These are phyloP conservation scores for Pelargonium fulgidum DNA, from an alignment of 441 rosid genomes.

Conservation along the genomic window DNA sequence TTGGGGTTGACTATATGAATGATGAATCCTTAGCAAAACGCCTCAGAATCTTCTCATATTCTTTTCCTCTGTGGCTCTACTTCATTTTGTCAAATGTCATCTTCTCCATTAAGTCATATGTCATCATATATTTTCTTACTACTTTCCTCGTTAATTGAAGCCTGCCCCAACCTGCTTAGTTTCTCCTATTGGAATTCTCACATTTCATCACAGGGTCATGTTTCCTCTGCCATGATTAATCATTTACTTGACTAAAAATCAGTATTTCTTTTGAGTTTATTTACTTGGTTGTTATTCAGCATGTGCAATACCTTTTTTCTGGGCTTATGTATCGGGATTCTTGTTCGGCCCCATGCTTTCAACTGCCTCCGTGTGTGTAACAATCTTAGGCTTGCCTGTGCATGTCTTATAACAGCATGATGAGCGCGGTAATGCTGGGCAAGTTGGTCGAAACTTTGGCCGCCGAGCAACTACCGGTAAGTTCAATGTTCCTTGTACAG, in stretches of 20 bases:
- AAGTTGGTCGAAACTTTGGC: constrained; percentile 54
- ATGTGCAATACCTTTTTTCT: constrained; percentile 39
- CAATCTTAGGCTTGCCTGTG: constrained; percentile 78
- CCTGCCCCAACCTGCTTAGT: too few species aligned
- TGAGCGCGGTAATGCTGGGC: constrained; percentile 56
- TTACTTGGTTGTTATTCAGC: constrained; percentile 39
- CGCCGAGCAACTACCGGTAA: constrained; percentile 52
- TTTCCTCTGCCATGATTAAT: constrained; percentile 16
- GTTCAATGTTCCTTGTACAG: constrained; percentile 12
- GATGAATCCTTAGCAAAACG: too few species aligned
- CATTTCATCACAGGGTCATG: neutral
- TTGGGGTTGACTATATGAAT: too few species aligned
- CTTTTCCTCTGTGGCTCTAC: too few species aligned
- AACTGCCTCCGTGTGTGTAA: constrained; percentile 50
- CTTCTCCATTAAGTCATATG: too few species aligned
- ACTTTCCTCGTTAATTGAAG: too few species aligned
- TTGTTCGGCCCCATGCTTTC: constrained; percentile 41
- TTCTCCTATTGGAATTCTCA: too few species aligned
- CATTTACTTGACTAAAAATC: constrained; percentile 13
- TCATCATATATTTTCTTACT: too few species aligned
- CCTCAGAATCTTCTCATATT: too few species aligned
- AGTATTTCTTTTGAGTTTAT: constrained; percentile 26
- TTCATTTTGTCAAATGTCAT: too few species aligned
- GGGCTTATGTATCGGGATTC: constrained; percentile 50
- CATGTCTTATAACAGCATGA: constrained; percentile 85